Conservation (phyloP, 768 basidiomycete species). For the Mycena alexandri region DNA sequence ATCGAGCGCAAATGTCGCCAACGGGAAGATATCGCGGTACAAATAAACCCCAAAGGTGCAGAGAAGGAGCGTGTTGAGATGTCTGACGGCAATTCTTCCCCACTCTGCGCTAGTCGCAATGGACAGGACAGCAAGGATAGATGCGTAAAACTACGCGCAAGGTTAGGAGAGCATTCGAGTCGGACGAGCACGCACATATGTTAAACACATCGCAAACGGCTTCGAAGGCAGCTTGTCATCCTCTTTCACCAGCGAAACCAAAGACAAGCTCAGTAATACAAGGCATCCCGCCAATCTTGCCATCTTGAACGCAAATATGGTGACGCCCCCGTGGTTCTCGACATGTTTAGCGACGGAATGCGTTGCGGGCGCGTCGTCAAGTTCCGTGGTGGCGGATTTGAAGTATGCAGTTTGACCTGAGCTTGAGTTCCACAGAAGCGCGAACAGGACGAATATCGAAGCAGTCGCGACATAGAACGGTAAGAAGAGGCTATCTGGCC, state of each 20-base stretch:
- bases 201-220: too few species aligned
- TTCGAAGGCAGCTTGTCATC: too few species aligned
- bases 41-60: constrained; percentile 57
- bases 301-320: constrained; percentile 41
- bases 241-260: too few species aligned
- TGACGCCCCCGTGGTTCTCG: constrained; percentile 37
- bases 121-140: too few species aligned
- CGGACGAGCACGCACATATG: too few species aligned
- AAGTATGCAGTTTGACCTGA: constrained; percentile 13
- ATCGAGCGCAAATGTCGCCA: constrained; percentile 57
- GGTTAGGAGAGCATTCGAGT: too few species aligned
- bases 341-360: constrained; percentile 29
- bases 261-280: too few species aligned
- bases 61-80: constrained; percentile 44
- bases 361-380: not conserved
- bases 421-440: constrained; percentile 14
- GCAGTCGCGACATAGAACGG: constrained; percentile 13
- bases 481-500: constrained; percentile 15
- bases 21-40: constrained; percentile 63
- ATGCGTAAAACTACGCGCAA: too few species aligned
- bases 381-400: not conserved
- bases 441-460: constrained; percentile 2
- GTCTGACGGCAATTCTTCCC: constrained; percentile 31
- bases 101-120: too few species aligned
- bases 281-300: constrained; percentile 41